A percentile compares a stretch with the other conserved stretches of the same genome.
Conservation (phyloP, 2,329 filamentous ascomycete genomes). For the Fusarium anthophilum region DNA sequence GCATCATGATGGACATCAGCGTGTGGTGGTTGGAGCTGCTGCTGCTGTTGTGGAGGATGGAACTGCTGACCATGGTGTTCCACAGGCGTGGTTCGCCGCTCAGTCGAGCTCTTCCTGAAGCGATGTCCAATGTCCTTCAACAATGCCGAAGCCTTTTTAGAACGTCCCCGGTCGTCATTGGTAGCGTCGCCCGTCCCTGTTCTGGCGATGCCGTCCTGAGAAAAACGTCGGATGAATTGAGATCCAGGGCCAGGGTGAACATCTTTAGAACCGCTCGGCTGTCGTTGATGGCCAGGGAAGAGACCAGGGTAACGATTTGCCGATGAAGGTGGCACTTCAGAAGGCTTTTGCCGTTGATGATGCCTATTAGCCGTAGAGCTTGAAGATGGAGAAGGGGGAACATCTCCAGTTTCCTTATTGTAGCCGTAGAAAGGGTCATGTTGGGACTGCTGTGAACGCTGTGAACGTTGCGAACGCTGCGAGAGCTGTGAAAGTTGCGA, state of each 20-base stretch:
- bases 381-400: slow-evolving; percentile 24
- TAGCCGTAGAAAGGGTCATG: slow-evolving; percentile 43
- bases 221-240: slow-evolving; percentile 26
- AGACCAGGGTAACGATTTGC: slow-evolving; percentile 60
- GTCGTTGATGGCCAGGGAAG: slow-evolving; percentile 48
- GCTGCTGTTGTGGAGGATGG: slow-evolving; percentile 14
- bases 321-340: slow-evolving; percentile 61
- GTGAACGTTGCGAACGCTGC: slow-evolving; percentile 31
- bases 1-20: slow-evolving; percentile 46
- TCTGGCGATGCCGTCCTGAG: slow-evolving; percentile 47
- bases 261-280: slow-evolving; percentile 28
- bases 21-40: slow-evolving; percentile 4
- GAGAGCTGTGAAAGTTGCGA: slow-evolving; percentile 30
- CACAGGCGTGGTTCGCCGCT: slow-evolving; percentile 45
- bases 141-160: slow-evolving; percentile 54
- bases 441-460: slow-evolving; percentile 43
- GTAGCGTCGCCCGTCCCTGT: slow-evolving; percentile 23
- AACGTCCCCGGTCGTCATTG: slow-evolving; percentile 48
- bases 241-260: slow-evolving; percentile 4
- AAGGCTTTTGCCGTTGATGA: slow-evolving; percentile 41
- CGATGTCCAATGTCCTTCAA: slow-evolving; percentile 62
- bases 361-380: slow-evolving; percentile 17
- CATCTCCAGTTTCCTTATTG: slow-evolving; percentile 59
- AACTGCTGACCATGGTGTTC: slow-evolving; percentile 25
- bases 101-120: slow-evolving; percentile 49